A percentile compares a stretch with the other conserved stretches of the same genome.
phyloP scores from a whole-genome alignment of 306 rosid genomes.

The Lathyrus sativus region DNA sequence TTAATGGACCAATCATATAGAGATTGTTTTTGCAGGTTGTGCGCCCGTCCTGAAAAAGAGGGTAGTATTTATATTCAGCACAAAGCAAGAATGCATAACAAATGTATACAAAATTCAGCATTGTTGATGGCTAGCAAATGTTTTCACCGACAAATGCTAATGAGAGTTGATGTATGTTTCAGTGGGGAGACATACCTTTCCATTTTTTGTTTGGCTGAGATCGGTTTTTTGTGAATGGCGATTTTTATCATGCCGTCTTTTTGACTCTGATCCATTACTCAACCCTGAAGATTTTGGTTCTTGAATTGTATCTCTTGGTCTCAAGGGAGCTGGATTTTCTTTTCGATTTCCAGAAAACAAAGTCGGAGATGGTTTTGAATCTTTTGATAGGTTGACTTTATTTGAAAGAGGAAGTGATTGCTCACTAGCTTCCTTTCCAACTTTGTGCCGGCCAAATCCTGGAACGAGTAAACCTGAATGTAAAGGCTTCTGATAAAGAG shows the following conservation, averaged over 20 bases:
- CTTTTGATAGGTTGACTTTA: conserved; percentile 46
- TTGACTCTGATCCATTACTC: conserved; percentile 47
- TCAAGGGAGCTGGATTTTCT: conserved; percentile 51
- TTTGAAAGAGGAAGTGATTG: conserved; percentile 35
- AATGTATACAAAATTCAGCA: background rate
- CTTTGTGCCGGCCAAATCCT: conserved; percentile 49
- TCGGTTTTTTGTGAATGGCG: conserved; percentile 47
- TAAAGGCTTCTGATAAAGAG: conserved; percentile 52
- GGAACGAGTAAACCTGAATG: conserved; percentile 75
- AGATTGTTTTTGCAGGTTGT: conserved; percentile 60
- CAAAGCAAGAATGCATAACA: background rate
- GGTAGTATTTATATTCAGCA: conserved; percentile 2
- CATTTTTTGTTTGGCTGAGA: conserved; percentile 50
- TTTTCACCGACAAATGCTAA: conserved; percentile 6
- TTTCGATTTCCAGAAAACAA: conserved; percentile 43
- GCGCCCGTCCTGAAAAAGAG: conserved; percentile 54
- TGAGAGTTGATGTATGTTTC: conserved; percentile 53
- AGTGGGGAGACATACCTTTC: conserved; percentile 28
- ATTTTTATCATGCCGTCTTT: conserved; percentile 51
- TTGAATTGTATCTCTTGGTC: conserved; percentile 35
- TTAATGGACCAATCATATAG: conserved; percentile 74
- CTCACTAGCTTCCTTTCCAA: conserved; percentile 53
- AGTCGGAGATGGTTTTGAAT: conserved; percentile 46
- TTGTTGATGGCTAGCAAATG: conserved; percentile 18
- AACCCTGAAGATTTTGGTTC: conserved; percentile 47